Conservation (phyloP, 345 rosid genomes). For the Acer yangbiense region DNA sequence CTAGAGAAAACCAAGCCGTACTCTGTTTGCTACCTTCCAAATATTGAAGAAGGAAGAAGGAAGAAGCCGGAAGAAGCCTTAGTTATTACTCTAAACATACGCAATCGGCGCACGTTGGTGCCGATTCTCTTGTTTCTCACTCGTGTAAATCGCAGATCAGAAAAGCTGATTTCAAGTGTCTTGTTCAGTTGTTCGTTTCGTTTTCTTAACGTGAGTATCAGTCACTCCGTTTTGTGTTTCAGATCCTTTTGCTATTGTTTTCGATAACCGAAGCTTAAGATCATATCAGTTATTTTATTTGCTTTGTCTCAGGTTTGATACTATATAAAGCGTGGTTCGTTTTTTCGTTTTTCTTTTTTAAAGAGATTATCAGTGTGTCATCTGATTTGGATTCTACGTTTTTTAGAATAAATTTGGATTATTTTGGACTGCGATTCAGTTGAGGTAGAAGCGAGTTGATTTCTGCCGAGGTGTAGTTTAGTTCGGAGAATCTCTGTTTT, state of each 20-base stretch:
- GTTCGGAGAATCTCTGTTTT: constrained; percentile 19
- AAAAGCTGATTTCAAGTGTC: not conserved
- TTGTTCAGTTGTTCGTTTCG: not conserved
- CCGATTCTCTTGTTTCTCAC: not conserved
- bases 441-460: not conserved
- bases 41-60: not conserved
- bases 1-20: not conserved
- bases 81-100: not conserved
- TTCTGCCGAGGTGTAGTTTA: constrained; percentile 3
- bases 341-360: not conserved
- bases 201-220: not conserved
- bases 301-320: constrained; percentile 1
- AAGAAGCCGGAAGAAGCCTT: too few relatives aligned
- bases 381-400: not conserved
- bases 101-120: not conserved
- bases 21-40: not conserved
- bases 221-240: not conserved
- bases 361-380: not conserved
- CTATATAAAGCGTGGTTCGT: too few relatives aligned
- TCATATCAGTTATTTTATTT: not conserved
- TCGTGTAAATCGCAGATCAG: not conserved
- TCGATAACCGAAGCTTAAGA: not conserved
- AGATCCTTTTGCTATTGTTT: not conserved
- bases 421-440: not conserved
- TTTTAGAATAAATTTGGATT: not conserved